Base-by-base conservation (phyloP, 2,329 filamentous ascomycete genomes). In the Sporothrix mexicana region DNA sequence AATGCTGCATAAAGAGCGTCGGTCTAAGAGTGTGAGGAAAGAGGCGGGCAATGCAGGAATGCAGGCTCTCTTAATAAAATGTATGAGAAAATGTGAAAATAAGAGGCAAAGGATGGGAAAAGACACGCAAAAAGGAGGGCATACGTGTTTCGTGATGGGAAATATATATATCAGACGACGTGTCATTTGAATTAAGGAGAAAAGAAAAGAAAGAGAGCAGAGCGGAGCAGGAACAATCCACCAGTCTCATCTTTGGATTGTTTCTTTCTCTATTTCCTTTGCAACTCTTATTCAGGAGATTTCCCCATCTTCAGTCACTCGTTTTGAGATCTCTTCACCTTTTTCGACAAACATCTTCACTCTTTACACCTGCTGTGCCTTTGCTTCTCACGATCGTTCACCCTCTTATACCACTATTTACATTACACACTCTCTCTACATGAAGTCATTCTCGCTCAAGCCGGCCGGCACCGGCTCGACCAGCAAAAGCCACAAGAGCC, bases 401-500 rank as follows among this genome's bases (percentile, higher is more conserved):
- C 7, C 36, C 23, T 17, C 49, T 69, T 36, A 23, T 51, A 47
- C 45, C 45, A 13, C 15, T 47, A 47, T 45, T 36, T 53, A 23
- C 51, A 10, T n/a, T 20, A n/a, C 8, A 20, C n/a, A 9, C 25
- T 13, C 6, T 25, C 30, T 17, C 47, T 13, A 55, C 41, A 67
- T 67, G 61, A 30, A 13, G 25, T 36, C 69, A 25, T 64, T 64
- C 20, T 43, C 2, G 12, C 69, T 71, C 17, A 66, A 36, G 57
- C 69, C 69, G 47, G 45, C 59, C n/a, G 36, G 47, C 62, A 72
- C 70, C 61, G 70, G 70, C 61, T 67, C 70, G 15, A 71, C 69
- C 47, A 55, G n/a, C 57, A 66, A 71, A 51, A 71, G 69, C 55
- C 68, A 57, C 53, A 23, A 36, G 7, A 68, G 66, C 68, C 51